Base-by-base conservation (phyloP, 2,329 filamentous ascomycete genomes). In the Emergomyces orientalis region DNA sequence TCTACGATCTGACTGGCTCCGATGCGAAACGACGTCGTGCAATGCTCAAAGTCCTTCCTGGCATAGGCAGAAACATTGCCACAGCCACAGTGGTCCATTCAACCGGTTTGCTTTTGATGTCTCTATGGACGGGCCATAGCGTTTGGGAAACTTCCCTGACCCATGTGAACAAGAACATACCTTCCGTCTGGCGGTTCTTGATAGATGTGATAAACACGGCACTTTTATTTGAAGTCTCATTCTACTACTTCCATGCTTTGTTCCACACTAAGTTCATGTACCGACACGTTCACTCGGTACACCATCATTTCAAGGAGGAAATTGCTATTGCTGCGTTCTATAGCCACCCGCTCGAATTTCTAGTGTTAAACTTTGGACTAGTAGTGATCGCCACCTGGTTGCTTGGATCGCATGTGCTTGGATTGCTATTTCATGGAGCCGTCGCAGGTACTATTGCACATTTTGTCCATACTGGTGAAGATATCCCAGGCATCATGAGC, bases 261-360 rank as follows among this genome's bases (percentile, higher is more conserved):
- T 62, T 63, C 45, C 63, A 64, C 43, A 64, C 63, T n/a, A 64
- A 64, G 41, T 56, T 37, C 9, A n/a, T 64, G 22, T 64, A 64
- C 41, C 34, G 37, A 41, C 57, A 51, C 13, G 25, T 64, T 14
- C 63, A 64, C 49, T 51, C 56, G 8, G 51, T 63, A 17, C 63
- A 64, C 45, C 63, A 64, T 56, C 56, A 63, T 27, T 64, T 63
- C 30, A 54, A 34, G 27, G 63, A 61, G 22, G 60, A 61, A 25
- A 25, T 64, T 30, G 55, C 63, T 13, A 51, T 64, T 9, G 63
- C 63, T 19, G 63, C 63, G 3, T 58, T 64, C 3, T 63, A 64
- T 37, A 59, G 52, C n/a, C 63, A 64, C 34, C 61, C 63, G 1
- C 37, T 64, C 6, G 63, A 64, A 13, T 60, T 51, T n/a, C 17